Evolutionary conservation across 176 grass and related monocot genomes (phyloP), one percentile per base, ranked within the genome.

Genomic region (Tuctoria greenei): DNA sequence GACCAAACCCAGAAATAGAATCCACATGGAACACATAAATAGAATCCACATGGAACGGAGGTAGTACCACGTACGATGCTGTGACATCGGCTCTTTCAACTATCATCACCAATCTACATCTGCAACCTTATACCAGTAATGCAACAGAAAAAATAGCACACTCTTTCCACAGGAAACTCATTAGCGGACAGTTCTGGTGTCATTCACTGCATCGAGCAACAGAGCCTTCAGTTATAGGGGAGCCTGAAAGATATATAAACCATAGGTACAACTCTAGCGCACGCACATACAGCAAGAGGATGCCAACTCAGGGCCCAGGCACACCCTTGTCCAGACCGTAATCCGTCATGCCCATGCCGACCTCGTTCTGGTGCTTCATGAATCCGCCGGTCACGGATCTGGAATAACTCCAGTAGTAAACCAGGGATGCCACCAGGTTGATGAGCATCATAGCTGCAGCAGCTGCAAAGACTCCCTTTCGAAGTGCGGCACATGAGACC

Each of bases 391-490:
- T 92, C 0, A 80, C 72, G 1, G 87, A 83, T 16, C 80, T 87
- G 7, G 86, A 77, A 85, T 95, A 95, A 44, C 80, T 90, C 91
- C 89, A 95, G 66, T 92, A 99, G 88, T 88, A 99, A 4, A 86
- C 37, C 5, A 95, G 78, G 68, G 87, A 85, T 4, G 86, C 74
- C 21, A 83, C 4, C 0, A 99, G 88, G 55, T 88, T 90, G 73
- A 99, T 46, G 51, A 95, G 45, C 71, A 79, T 85, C 74, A 99
- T 78, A 11, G 87, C 89, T 34, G 89, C 92, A 0, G 89, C 96
- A 0, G 91, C 96, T 1, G 92, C 89, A 23, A 99, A 99, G 46
- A 99, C 96, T 7, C 96, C 96, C 40, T 92, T 99, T 1, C 96
- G 87, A 27, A 99, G 87, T 1, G 80, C n/a, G 28, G 85, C 77